Conservation (phyloP, 1,139 yeast species). For the Wickerhamomyces sp. region DNA sequence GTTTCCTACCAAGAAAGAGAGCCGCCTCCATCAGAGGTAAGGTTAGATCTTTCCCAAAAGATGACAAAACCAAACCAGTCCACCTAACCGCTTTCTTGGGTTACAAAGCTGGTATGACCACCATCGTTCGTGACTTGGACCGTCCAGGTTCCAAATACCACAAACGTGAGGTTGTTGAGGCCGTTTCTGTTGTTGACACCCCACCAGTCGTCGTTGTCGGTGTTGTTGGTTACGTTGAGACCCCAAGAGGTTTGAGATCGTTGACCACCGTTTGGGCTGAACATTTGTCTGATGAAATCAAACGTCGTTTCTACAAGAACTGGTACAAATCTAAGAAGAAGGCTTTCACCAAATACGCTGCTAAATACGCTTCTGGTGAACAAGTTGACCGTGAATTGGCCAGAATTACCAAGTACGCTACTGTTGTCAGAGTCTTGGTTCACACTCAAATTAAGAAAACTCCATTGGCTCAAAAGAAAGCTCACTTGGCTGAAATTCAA, state of each 20-base stretch:
- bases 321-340: slow-evolving; percentile 99
- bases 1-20: slow-evolving; percentile 99
- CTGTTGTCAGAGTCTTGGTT: slow-evolving; percentile 97
- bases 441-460: slow-evolving; percentile 99
- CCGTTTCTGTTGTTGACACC: slow-evolving; percentile 98
- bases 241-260: slow-evolving; percentile 99
- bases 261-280: slow-evolving; percentile 99
- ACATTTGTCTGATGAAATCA: slow-evolving; percentile 98
- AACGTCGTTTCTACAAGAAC: slow-evolving; percentile 99
- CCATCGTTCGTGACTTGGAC: slow-evolving; percentile 99
- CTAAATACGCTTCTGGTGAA: slow-evolving; percentile 89
- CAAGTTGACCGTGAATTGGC: slow-evolving; percentile 95
- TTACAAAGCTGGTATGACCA: slow-evolving; percentile 99
- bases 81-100: slow-evolving; percentile 99
- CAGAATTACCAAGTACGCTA: slow-evolving; percentile 97
- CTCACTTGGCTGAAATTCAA: slow-evolving; percentile 99
- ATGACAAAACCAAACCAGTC: slow-evolving; percentile 96
- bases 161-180: slow-evolving; percentile 99
- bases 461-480: slow-evolving; percentile 98
- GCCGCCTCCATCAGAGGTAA: slow-evolving; percentile 98
- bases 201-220: slow-evolving; percentile 99
- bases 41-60: slow-evolving; percentile 99
- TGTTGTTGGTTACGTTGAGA: slow-evolving; percentile 99
- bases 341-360: slow-evolving; percentile 99
- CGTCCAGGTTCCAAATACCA: slow-evolving; percentile 99